Percentiles rank a stretch among this genome's conserved stretches.
Conservation (phyloP, 768 basidiomycete genomes). For the Cyclocybe cylindracea region DNA sequence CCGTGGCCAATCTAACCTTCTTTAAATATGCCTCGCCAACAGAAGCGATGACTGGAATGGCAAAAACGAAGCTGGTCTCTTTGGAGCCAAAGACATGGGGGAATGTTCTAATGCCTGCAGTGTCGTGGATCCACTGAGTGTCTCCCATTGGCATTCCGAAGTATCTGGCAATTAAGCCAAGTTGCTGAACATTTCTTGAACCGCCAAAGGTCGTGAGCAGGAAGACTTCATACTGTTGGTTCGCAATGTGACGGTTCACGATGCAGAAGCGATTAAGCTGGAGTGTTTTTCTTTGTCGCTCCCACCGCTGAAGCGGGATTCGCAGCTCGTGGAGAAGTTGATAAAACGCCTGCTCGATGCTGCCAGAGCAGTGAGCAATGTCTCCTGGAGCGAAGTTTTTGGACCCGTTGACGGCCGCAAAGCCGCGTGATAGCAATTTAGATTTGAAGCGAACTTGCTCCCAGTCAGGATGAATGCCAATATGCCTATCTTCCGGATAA, state of each 20-base stretch:
- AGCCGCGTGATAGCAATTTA: background rate
- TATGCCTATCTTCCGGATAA: background rate
- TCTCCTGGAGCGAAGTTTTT: conserved; percentile 27
- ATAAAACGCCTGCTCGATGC: conserved; percentile 21
- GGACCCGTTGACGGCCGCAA: background rate
- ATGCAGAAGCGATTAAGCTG: conserved; percentile 32
- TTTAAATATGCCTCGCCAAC: conserved; percentile 12
- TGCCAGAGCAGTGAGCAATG: conserved; percentile 22
- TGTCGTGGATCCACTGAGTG: conserved; percentile 26
- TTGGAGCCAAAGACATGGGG: conserved; percentile 25
- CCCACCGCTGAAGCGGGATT: conserved; percentile 20
- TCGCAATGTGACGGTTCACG: conserved; percentile 30
- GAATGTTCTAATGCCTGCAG: conserved; percentile 26
- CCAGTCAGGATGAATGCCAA: conserved; percentile 8
- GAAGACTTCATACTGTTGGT: conserved; percentile 33
- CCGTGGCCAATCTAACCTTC: conserved; percentile 18
- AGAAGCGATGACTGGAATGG: conserved; percentile 27
- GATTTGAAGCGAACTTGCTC: conserved; percentile 16
- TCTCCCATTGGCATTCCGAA: conserved; percentile 38
- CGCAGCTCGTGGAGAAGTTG: conserved; percentile 19
- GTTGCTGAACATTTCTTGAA: conserved; percentile 19
- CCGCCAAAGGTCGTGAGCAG: conserved; percentile 35
- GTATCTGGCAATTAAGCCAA: conserved; percentile 25
- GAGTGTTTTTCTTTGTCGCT: conserved; percentile 7
- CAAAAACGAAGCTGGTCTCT: conserved; percentile 30